Base-by-base conservation (phyloP, 768 basidiomycete genomes). In the Boletellus ananiceps region DNA sequence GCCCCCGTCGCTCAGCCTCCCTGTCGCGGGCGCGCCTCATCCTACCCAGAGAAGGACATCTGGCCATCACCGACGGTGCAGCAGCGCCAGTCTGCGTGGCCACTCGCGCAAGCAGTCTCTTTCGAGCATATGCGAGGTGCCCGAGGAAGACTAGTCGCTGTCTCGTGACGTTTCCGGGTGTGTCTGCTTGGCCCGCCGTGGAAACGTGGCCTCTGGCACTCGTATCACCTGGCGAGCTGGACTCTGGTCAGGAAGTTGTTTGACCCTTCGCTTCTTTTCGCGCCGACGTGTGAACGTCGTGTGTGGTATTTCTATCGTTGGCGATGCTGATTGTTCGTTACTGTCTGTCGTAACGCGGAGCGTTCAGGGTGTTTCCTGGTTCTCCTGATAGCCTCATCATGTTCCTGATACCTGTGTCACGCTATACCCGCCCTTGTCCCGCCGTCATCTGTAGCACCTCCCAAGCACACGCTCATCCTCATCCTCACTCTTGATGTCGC, bases 121-220 rank as follows among this genome's bases (percentile, higher is more conserved):
- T 8, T 67, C 66, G 1, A 67, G 66, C 7, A 67, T 67, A 43
- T 61, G 35, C 39, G 66, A 67, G 25, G 65, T 69, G 5, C 67
- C 66, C 5, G 66, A 67, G 45, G 66, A 67, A 31, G 66, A 67
- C 37, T 69, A 44, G 40, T 8, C 1, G 29, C 16, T 15, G 14
- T 14, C 19, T 37, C 18, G 27, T 35, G n/a, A 31, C 33, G 29
- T 16, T 35, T 27, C 27, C 23, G 42, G 25, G 32, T n/a, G 29
- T 33, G 47, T 31, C 16, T 39, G 14, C 16, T 34, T 36, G n/a
- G 11, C 37, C 15, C 41, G 37, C 40, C 33, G 47, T 36, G 2
- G 23, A 40, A 37, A 25, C 21, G 14, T 25, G 13, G 15, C n/a
- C 19, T 25, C 41, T 32, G 47, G 44, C 41, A 27, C 52, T 44